These are phyloP conservation scores for Penicillium hesseltinei DNA, from an alignment of 2,329 filamentous ascomycete species.

Conservation along the genomic window DNA sequence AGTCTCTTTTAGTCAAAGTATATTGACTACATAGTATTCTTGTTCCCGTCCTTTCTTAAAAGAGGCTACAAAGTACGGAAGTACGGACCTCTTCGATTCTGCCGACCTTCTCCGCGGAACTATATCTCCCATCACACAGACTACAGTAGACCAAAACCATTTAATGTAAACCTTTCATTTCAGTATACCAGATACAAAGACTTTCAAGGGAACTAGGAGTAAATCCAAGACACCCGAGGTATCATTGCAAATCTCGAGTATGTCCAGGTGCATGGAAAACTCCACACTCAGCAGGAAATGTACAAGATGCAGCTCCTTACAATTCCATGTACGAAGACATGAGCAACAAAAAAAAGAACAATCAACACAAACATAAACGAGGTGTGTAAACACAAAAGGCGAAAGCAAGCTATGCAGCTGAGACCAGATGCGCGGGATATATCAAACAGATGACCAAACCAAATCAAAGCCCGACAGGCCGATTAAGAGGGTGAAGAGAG, in stretches of 20 bases:
- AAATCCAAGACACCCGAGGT: constrained; percentile 9
- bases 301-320: constrained; percentile 16
- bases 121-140: background rate
- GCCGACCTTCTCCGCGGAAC: background rate
- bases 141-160: no score
- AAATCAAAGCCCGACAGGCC: constrained; percentile 5
- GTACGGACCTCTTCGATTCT: background rate
- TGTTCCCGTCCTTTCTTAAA: no score
- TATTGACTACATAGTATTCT: no score
- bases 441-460: constrained; percentile 19
- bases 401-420: constrained; percentile 18
- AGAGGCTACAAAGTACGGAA: background rate
- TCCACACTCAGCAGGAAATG: constrained; percentile 16
- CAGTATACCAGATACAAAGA: constrained; percentile 2
- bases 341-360: background rate
- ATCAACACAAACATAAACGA: background rate
- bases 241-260: constrained; percentile 11
- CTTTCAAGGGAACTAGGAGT: background rate
- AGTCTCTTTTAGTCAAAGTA: background rate
- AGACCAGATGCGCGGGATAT: constrained; percentile 23
- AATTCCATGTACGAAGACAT: background rate
- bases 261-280: constrained; percentile 8
- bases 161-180: background rate
- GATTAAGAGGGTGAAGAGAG: constrained; percentile 6
- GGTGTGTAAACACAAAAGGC: background rate